These are phyloP conservation scores for Hylodesmum podocarpum DNA, from an alignment of 306 rosid species.

Conservation along the genomic window DNA sequence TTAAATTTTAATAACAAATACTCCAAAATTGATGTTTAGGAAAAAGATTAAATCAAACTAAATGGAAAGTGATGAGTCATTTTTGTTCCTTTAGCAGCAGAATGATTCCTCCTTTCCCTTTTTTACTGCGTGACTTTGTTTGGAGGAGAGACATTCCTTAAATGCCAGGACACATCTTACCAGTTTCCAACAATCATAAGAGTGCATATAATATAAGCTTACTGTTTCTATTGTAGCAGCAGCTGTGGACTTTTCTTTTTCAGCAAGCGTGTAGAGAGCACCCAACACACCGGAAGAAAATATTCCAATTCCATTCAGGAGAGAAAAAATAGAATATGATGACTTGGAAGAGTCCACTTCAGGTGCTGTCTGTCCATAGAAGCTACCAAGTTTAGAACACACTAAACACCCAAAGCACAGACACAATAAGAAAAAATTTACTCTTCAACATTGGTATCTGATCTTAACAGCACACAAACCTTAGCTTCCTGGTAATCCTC, in stretches of 20 bases:
- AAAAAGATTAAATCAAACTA: conserved; percentile 10
- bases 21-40: neutral
- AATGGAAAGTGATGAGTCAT: neutral
- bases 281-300: conserved; percentile 67
- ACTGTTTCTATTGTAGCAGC: conserved; percentile 65
- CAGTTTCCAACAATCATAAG: conserved; percentile 17
- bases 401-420: conserved; percentile 24
- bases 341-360: conserved; percentile 37
- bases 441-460: conserved; percentile 19
- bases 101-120: conserved; percentile 7
- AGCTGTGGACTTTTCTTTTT: conserved; percentile 56
- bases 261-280: conserved; percentile 64
- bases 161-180: conserved; percentile 24
- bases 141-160: conserved; percentile 19
- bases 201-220: conserved; percentile 42
- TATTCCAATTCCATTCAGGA: conserved; percentile 69
- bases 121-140: neutral
- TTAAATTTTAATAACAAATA: conserved; percentile 24
- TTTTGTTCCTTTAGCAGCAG: neutral
- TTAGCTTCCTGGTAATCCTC: conserved; percentile 49
- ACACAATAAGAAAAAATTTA: conserved; percentile 13
- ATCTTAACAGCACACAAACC: conserved; percentile 56
- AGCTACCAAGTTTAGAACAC: conserved; percentile 33
- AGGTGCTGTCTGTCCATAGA: conserved; percentile 47
- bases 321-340: conserved; percentile 44